Base-by-base conservation (phyloP, 129 eudicot genomes). In the Scalesia atractyloides region DNA sequence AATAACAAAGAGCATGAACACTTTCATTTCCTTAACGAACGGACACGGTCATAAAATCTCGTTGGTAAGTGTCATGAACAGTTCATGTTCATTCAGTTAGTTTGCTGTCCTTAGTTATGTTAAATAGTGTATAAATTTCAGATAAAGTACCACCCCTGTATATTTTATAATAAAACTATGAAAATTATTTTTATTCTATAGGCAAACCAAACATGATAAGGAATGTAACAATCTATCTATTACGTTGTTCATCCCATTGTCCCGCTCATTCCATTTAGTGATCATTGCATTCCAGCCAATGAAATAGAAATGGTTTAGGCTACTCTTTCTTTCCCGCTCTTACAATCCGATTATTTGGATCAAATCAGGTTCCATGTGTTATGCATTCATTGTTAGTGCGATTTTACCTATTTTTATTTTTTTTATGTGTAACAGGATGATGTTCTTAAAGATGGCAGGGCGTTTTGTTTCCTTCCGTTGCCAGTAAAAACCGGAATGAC, bases 381-480 rank as follows among this genome's bases (percentile, higher is more conserved):
- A n/a, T 36, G 48, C 15, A 63, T 41, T n/a, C 8, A 17, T 59
- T 44, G 33, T 64, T 53, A 52, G 70, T 39, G 34, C 11, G 36
- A 61, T 62, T 50, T 58, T 39, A 78, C 33, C 70, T 36, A 19
- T 49, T 61, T 26, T 61, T 13, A 49, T 33, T 17, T 74, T 74
- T 20, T 60, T 66, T 76, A 36, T 64, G 67, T 66, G 30, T 60
- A 9, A 54, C 96, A 95, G 99, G 94, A 82, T 73, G 78, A 88
- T 76, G 78, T 75, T 75, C 84, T 84, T 51, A 90, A 81, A 82
- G 74, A 79, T 41, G 99, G 99, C 0, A 87, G 84, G 53, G 99
- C 99, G 47, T 95, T 95, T 80, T 95, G 99, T 84, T 95, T 95
- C 81, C 96, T 95, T 58, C 99, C 99, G 5, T 73, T 95, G 86